Evolutionary conservation across 2,329 filamentous ascomycete genomes (phyloP).

Genomic region (Fusarium sp.): DNA sequence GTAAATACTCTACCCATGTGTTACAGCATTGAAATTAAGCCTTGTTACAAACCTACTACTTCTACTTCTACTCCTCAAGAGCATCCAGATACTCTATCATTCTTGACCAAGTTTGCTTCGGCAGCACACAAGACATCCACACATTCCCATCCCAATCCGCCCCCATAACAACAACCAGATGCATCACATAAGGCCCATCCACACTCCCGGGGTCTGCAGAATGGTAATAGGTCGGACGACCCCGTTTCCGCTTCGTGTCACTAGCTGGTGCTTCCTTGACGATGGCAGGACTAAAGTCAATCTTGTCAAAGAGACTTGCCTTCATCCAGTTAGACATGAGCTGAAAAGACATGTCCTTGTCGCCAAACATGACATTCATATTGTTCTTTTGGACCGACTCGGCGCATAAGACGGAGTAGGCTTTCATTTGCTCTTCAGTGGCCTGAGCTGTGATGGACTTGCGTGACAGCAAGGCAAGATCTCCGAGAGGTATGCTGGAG

Average conservation of each 20-base stretch:
- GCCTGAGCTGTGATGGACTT: neutral
- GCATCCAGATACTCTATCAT: neutral
- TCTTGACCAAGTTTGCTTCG: neutral
- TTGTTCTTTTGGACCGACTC: neutral
- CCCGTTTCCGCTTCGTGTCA: neutral
- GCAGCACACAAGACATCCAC: constrained; percentile 1
- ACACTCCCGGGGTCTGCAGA: neutral
- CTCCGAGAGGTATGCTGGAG: neutral
- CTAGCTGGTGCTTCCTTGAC: neutral
- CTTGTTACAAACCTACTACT: too few species aligned
- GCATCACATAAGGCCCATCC: neutral
- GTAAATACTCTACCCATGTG: too few species aligned
- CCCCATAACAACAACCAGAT: neutral
- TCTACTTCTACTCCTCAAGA: too few species aligned
- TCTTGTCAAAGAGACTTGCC: constrained; percentile 1
- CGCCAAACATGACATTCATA: neutral
- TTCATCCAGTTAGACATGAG: neutral
- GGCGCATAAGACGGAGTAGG: neutral
- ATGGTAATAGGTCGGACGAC: constrained; percentile 1
- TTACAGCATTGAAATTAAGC: too few species aligned
- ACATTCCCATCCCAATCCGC: neutral
- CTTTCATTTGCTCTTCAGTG: constrained; percentile 2
- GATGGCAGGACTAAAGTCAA: constrained; percentile 1
- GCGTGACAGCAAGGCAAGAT: neutral
- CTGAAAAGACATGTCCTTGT: neutral